phyloP scores from a whole-genome alignment of 768 basidiomycete genomes.

The Boletus tylopilopsis region DNA sequence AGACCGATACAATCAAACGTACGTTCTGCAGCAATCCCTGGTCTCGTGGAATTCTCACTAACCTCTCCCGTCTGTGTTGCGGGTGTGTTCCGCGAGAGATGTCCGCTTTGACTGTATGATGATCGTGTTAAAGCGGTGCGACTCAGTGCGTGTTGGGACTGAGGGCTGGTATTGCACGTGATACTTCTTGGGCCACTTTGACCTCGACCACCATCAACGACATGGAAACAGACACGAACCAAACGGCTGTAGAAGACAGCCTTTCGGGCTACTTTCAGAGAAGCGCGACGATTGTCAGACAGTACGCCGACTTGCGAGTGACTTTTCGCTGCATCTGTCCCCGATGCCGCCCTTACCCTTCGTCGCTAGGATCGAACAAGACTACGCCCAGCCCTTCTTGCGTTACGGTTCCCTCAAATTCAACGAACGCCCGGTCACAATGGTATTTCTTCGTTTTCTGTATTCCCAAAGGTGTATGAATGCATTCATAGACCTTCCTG shows the following conservation, averaged over 20 bases:
- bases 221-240: conserved; percentile 13
- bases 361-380: conserved; percentile 37
- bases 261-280: conserved; percentile 28
- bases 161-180: conserved; percentile 22
- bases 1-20: too few relatives aligned
- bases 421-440: conserved; percentile 21
- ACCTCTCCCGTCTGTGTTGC: too few relatives aligned
- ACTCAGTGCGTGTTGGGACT: too few relatives aligned
- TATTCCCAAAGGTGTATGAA: not conserved
- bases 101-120: too few relatives aligned
- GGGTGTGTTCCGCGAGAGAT: too few relatives aligned
- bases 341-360: not conserved
- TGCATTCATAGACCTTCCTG: conserved; percentile 36
- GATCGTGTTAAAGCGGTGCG: too few relatives aligned
- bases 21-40: too few relatives aligned
- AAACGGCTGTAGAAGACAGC: conserved; percentile 12
- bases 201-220: conserved; percentile 4
- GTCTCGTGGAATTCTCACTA: too few relatives aligned
- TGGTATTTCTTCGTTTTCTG: conserved; percentile 16
- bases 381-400: conserved; percentile 42
- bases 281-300: conserved; percentile 24
- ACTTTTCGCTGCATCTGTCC: not conserved
- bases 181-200: not conserved
- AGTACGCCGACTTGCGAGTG: conserved; percentile 29
- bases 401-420: conserved; percentile 17